Conservation (phyloP, 176 grass and related monocot species). For the Raddia guianensis region DNA sequence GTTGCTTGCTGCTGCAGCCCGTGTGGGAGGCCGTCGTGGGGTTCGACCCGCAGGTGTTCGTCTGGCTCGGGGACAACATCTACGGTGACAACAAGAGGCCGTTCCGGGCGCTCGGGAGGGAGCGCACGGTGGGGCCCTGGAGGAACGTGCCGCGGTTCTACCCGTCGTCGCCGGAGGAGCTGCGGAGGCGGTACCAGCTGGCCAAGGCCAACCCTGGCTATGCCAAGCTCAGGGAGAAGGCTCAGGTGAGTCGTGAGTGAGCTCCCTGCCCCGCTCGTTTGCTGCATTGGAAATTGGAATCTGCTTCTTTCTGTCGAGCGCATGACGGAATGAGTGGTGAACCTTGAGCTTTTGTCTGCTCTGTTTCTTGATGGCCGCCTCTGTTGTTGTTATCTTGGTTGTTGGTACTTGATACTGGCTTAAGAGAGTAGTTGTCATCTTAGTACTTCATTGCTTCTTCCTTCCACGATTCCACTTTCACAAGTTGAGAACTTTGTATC, state of each 20-base stretch:
- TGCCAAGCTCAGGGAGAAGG: constrained; percentile 59
- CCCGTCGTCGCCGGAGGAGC: constrained; percentile 70
- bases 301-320: background rate
- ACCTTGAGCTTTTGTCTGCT: background rate
- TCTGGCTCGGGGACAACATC: constrained; percentile 96
- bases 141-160: constrained; percentile 81
- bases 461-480: background rate
- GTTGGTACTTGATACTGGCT: background rate
- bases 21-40: constrained; percentile 71
- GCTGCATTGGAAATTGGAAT: background rate
- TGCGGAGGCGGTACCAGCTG: constrained; percentile 65
- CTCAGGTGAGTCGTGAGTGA: constrained; percentile 44
- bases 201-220: constrained; percentile 76
- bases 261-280: background rate
- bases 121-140: constrained; percentile 85
- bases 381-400: background rate
- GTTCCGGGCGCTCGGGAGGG: constrained; percentile 53
- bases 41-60: constrained; percentile 85
- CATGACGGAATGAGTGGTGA: background rate
- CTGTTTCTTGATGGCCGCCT: constrained; percentile 14
- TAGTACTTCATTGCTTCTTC: background rate
- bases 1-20: constrained; percentile 49
- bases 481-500: constrained; percentile 3
- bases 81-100: constrained; percentile 90
- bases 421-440: constrained; percentile 21